These are phyloP conservation scores for Agapanthus africanus DNA, from an alignment of 106 monocot genomes.

Conservation along the genomic window DNA sequence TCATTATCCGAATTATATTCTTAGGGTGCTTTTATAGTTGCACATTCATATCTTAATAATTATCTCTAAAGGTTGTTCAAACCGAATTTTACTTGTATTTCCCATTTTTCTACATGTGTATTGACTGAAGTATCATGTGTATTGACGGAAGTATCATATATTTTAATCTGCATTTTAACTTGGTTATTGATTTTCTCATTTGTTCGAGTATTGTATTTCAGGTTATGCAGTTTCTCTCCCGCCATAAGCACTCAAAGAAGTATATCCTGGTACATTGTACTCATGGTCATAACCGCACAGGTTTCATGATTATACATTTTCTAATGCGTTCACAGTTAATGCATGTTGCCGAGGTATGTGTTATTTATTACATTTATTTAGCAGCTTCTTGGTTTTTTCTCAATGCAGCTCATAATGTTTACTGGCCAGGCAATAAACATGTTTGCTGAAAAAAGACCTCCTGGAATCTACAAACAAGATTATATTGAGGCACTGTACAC, in stretches of 20 bases:
- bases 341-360: conserved; percentile 47
- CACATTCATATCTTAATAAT: too few species aligned
- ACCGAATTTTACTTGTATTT: neutral
- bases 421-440: conserved; percentile 40
- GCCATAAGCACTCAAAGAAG: conserved; percentile 56
- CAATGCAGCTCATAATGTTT: conserved; percentile 1
- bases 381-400: neutral
- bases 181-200: neutral
- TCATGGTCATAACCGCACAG: conserved; percentile 76
- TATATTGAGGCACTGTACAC: conserved; percentile 57
- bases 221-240: conserved; percentile 55
- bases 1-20: too few species aligned
- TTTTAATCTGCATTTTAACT: neutral
- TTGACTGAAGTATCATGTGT: neutral
- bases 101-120: neutral
- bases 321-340: conserved; percentile 44
- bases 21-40: too few species aligned
- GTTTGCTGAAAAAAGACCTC: conserved; percentile 59
- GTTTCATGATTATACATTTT: conserved; percentile 72
- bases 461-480: conserved; percentile 76
- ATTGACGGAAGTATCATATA: neutral
- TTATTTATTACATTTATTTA: neutral
- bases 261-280: conserved; percentile 78
- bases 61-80: neutral
- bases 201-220: conserved; percentile 10